phyloP scores from a whole-genome alignment of 2,329 filamentous ascomycete species.

The Fusarium tupiense region DNA sequence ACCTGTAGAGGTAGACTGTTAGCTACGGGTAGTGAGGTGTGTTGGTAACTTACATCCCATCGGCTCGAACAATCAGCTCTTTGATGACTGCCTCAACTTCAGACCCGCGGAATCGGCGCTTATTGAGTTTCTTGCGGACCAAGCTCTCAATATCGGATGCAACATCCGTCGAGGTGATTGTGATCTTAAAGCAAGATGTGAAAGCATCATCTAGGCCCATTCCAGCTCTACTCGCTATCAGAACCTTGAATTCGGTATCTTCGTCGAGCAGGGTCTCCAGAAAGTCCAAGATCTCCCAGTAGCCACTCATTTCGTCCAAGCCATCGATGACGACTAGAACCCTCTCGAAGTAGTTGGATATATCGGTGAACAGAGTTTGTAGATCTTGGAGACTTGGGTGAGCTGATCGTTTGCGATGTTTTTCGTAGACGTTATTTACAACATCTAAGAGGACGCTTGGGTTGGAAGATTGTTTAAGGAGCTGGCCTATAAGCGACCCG shows the following conservation, averaged over 20 bases:
- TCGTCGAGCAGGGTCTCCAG: not conserved
- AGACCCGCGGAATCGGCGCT: not conserved
- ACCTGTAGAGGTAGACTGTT: rapidly evolving
- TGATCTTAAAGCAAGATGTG: not conserved
- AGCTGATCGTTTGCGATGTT: not conserved
- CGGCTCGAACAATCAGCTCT: rapidly evolving
- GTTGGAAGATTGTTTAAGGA: not conserved
- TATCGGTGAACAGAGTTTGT: not conserved
- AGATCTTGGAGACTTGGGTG: not conserved
- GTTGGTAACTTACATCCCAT: not conserved
- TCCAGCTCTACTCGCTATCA: not conserved
- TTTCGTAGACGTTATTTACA: not conserved
- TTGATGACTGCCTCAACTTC: not conserved
- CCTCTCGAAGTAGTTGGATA: not conserved
- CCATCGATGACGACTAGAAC: not conserved
- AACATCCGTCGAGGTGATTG: not conserved
- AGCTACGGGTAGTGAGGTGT: rapidly evolving
- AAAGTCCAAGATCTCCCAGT: not conserved
- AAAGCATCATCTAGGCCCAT: not conserved
- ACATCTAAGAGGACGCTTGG: not conserved
- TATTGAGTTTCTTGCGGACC: not conserved
- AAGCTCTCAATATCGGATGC: not conserved
- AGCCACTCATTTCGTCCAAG: not conserved
- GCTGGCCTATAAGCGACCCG: not conserved
- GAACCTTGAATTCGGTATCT: not conserved